Conservation (phyloP, 495 filamentous ascomycete genomes). For the Xeromyces bisporus region DNA sequence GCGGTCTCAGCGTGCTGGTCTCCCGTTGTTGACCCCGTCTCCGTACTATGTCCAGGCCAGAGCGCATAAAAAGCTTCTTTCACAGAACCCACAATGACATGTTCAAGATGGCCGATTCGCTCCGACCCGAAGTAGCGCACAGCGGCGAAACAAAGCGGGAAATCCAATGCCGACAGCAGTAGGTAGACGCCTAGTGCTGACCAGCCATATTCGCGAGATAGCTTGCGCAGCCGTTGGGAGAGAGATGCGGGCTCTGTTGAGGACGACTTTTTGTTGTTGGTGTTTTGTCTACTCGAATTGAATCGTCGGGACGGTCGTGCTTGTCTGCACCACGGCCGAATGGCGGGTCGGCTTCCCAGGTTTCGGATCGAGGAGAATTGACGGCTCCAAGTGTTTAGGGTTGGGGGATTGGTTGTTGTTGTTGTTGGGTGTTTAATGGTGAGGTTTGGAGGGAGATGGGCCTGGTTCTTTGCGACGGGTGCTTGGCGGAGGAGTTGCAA, state of each 20-base stretch:
- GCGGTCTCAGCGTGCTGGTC: no score
- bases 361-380: no score
- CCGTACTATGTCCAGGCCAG: no score
- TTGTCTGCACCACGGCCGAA: no score
- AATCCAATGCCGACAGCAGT: constrained; percentile 65
- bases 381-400: no score
- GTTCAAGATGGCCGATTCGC: constrained; percentile 50
- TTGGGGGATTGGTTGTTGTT: no score
- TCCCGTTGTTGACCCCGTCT: no score
- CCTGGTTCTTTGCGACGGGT: no score
- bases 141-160: constrained; percentile 84
- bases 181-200: constrained; percentile 84
- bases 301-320: constrained; percentile 15
- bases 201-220: constrained; percentile 94
- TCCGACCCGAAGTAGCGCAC: constrained; percentile 74
- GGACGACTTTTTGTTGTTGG: constrained; percentile 4
- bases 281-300: constrained; percentile 11
- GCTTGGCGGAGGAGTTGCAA: no score
- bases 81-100: constrained; percentile 24
- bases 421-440: no score
- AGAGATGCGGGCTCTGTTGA: constrained; percentile 34
- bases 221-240: constrained; percentile 53
- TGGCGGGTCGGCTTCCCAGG: no score
- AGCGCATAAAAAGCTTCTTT: constrained; percentile 16
- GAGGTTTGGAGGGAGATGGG: no score